phyloP scores from a whole-genome alignment of 78 protist genomes.

The Bodo saltans region DNA sequence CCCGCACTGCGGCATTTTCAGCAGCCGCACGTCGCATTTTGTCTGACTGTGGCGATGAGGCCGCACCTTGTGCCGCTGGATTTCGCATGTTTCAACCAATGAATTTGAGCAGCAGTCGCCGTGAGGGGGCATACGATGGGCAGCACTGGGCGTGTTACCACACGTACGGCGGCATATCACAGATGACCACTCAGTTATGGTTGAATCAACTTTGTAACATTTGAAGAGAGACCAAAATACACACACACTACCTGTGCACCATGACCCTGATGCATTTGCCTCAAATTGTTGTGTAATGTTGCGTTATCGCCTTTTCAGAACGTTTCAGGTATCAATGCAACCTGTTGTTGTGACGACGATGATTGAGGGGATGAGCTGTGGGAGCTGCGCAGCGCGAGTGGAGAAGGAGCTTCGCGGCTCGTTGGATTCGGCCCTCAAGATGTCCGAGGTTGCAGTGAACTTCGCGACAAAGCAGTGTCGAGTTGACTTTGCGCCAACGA shows the following conservation, averaged over 20 bases:
- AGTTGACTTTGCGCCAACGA: neutral
- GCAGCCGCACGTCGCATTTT: neutral
- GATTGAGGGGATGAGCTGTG: slow-evolving; percentile 16
- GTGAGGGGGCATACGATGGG: neutral
- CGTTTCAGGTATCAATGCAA: too few species aligned
- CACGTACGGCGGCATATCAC: neutral
- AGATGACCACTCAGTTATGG: neutral
- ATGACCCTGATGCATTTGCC: too few species aligned
- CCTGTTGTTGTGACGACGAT: neutral
- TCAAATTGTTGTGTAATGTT: too few species aligned
- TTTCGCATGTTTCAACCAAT: neutral
- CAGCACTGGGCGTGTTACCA: neutral
- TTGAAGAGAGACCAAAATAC: too few species aligned
- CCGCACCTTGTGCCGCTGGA: neutral
- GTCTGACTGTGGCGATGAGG: neutral
- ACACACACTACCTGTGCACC: too few species aligned
- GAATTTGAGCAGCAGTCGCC: neutral
- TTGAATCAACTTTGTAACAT: neutral
- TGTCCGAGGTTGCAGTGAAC: neutral
- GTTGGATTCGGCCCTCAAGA: neutral
- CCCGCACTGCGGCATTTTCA: neutral
- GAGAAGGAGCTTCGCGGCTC: neutral
- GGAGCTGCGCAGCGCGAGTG: neutral
- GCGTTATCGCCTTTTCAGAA: too few species aligned
- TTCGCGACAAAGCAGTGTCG: slow-evolving; percentile 24